Evolutionary conservation across 2,329 filamentous ascomycete genomes (phyloP).

Genomic region (Clonostachys solani): DNA sequence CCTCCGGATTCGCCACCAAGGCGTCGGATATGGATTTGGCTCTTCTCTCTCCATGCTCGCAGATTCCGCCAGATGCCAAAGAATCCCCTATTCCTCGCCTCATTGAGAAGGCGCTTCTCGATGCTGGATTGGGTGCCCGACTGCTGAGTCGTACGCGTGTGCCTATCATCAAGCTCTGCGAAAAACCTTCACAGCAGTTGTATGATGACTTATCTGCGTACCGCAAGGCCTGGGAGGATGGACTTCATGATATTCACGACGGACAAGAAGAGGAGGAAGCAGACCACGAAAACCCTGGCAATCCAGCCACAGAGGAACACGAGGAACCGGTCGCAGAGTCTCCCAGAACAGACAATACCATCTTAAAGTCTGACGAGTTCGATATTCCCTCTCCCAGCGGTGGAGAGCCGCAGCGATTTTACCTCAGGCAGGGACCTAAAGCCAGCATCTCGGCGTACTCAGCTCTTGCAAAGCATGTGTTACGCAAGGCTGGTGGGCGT

Average conservation of each 20-base stretch:
- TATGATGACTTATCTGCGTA: constrained; percentile 58
- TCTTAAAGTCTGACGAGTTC: constrained; percentile 6
- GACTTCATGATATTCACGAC: constrained; percentile 25
- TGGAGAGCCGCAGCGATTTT: constrained; percentile 12
- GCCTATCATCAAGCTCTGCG: constrained; percentile 83
- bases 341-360: too few species aligned
- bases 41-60: constrained; percentile 62
- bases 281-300: neutral
- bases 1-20: constrained; percentile 81
- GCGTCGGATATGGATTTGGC: constrained; percentile 90
- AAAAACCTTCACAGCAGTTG: constrained; percentile 60
- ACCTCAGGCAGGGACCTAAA: constrained; percentile 34
- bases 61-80: constrained; percentile 44
- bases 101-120: constrained; percentile 70
- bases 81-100: constrained; percentile 66
- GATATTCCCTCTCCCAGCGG: constrained; percentile 9
- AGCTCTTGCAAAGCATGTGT: constrained; percentile 38
- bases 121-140: constrained; percentile 69
- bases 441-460: constrained; percentile 42
- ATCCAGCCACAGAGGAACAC: neutral
- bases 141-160: constrained; percentile 76
- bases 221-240: constrained; percentile 67
- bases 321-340: neutral
- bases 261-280: constrained; percentile 9
- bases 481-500: constrained; percentile 42